Evolutionary conservation across 75 land plant species (phyloP).

Genomic region (Isoetes taiwanensis): DNA sequence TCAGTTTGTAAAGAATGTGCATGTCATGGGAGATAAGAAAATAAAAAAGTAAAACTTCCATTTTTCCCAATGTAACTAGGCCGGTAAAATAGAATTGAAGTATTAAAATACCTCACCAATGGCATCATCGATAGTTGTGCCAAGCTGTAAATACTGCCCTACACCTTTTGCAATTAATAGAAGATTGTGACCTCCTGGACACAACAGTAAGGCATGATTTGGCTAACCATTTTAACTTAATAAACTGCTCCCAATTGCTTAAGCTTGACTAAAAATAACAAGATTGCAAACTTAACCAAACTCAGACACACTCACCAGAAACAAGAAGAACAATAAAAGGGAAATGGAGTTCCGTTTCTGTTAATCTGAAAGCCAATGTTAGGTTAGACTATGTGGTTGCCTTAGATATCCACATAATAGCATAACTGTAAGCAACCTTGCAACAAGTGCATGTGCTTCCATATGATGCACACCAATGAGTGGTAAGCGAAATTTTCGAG

Average conservation of each 20-base stretch:
- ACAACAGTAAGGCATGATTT: background rate
- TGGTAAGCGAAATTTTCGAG: slow-evolving; percentile 54
- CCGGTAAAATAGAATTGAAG: background rate
- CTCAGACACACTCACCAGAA: slow-evolving; percentile 46
- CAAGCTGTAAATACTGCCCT: slow-evolving; percentile 88
- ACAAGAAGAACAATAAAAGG: slow-evolving; percentile 90
- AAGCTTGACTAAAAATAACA: background rate
- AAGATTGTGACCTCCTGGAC: slow-evolving; percentile 95
- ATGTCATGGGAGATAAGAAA: background rate
- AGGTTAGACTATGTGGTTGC: background rate
- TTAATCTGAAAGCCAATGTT: slow-evolving; percentile 34
- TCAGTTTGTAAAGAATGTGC: background rate
- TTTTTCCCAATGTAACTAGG: background rate
- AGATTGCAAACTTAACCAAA: background rate
- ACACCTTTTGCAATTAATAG: slow-evolving; percentile 75
- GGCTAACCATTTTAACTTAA: background rate
- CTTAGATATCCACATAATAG: background rate
- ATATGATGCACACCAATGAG: slow-evolving; percentile 89
- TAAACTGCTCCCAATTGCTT: background rate
- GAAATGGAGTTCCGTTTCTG: slow-evolving; percentile 52
- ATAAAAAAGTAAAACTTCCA: background rate
- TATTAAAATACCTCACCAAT: slow-evolving; percentile 60
- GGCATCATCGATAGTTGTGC: slow-evolving; percentile 98
- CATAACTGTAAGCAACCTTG: slow-evolving; percentile 39
- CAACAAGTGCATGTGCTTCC: slow-evolving; percentile 98